phyloP scores from a whole-genome alignment of 1,139 yeast species.

The Diutina catenulata region DNA sequence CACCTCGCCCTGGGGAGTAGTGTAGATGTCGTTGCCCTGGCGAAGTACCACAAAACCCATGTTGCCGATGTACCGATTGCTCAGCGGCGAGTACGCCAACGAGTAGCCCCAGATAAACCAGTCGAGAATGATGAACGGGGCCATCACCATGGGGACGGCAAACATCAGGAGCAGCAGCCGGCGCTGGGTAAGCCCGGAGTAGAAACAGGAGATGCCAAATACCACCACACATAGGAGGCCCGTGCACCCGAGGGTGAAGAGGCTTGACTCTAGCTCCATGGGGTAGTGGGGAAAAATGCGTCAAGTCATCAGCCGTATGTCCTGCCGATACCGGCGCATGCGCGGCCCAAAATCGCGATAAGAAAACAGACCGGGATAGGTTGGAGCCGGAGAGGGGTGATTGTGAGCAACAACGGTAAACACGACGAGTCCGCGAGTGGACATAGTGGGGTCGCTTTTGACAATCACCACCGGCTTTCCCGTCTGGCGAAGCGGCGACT shows the following conservation, averaged over 20 bases:
- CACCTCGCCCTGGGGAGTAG: conserved; percentile 28
- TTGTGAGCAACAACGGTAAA: no score
- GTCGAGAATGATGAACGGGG: conserved; percentile 34
- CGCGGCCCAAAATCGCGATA: no score
- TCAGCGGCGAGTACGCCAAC: conserved; percentile 31
- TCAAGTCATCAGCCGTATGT: no score
- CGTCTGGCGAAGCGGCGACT: no score
- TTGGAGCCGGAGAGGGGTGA: no score
- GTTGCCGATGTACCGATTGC: conserved; percentile 36
- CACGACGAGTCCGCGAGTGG: no score
- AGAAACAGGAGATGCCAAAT: conserved; percentile 38
- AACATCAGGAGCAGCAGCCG: conserved; percentile 45
- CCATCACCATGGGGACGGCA: conserved; percentile 32
- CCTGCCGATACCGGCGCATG: no score
- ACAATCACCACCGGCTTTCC: no score
- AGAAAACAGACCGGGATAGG: no score
- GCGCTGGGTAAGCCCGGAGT: conserved; percentile 48
- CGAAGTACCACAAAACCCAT: conserved; percentile 31
- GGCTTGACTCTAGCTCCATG: no score
- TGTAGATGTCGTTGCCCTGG: conserved; percentile 19
- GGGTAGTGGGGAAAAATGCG: no score
- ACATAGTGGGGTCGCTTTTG: no score
- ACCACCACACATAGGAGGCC: conserved; percentile 22
- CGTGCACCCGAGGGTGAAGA: conserved; percentile 28
- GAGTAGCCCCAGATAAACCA: conserved; percentile 55